These are phyloP conservation scores for Metarhizium brunneum DNA, from an alignment of 2,329 filamentous ascomycete species.

Conservation along the genomic window DNA sequence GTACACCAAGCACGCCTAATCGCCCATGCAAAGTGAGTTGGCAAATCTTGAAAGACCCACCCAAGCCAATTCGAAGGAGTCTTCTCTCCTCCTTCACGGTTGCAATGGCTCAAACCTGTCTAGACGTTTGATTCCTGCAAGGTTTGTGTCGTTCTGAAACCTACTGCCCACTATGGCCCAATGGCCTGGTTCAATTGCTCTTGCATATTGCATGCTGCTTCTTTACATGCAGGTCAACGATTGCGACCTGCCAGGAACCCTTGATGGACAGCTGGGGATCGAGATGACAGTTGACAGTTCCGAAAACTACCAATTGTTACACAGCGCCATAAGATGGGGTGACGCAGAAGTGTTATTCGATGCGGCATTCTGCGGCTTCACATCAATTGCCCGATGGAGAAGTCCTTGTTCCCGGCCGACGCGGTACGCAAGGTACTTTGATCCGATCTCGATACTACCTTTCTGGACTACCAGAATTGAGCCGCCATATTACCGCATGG, in stretches of 20 bases:
- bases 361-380: background rate
- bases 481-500: no score
- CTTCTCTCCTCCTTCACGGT: background rate
- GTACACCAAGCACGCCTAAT: background rate
- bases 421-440: no score
- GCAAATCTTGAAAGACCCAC: slow-evolving; percentile 7
- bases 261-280: background rate
- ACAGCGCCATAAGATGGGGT: background rate
- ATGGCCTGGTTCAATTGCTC: background rate
- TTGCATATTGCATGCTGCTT: background rate
- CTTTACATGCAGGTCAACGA: background rate
- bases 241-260: background rate
- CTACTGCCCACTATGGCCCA: background rate
- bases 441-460: no score
- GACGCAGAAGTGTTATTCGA: background rate
- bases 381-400: background rate
- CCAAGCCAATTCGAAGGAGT: background rate
- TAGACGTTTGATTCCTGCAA: background rate
- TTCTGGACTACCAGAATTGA: no score
- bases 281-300: background rate
- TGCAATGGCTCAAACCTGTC: background rate
- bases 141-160: background rate
- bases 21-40: slow-evolving; percentile 10
- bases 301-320: background rate
- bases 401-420: no score